These are phyloP conservation scores for Nelumbo lutea DNA, from an alignment of 164 flowering plant genomes.

Conservation along the genomic window DNA sequence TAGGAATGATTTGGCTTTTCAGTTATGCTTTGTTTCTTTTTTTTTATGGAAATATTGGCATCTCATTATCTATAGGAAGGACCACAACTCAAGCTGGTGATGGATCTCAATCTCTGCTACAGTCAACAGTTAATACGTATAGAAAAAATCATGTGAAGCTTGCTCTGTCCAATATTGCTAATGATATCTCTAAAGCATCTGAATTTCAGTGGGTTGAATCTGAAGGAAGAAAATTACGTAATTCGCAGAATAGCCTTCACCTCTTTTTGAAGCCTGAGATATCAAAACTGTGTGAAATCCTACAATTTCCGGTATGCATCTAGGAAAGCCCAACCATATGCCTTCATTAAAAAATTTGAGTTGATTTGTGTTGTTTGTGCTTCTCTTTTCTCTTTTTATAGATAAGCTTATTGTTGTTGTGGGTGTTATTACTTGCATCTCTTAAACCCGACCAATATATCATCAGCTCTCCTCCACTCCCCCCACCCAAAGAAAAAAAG, in stretches of 20 bases:
- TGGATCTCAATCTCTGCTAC: constrained; percentile 13
- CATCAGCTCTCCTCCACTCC: no score
- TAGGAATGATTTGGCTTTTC: neutral
- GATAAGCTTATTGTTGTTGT: no score
- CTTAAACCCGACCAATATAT: no score
- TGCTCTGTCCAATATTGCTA: constrained; percentile 4
- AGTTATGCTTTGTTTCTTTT: neutral
- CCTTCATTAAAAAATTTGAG: no score
- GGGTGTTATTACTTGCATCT: no score
- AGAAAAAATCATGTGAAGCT: neutral
- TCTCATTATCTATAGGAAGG: constrained; percentile 9
- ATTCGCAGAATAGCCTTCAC: constrained; percentile 50
- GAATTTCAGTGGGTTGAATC: constrained; percentile 21
- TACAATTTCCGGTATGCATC: constrained; percentile 51
- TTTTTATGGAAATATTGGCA: constrained; percentile 1
- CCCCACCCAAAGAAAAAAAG: no score
- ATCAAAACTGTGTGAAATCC: constrained; percentile 46
- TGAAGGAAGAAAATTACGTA: constrained; percentile 24
- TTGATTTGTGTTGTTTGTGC: no score
- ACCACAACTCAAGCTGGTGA: constrained; percentile 13
- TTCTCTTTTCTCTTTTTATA: no score
- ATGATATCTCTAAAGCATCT: constrained; percentile 13
- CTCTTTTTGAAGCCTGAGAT: constrained; percentile 48
- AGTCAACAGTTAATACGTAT: constrained; percentile 10
- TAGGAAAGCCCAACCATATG: neutral